These are phyloP conservation scores for Effrenium voratum DNA, from an alignment of 73 alveolate species.

Conservation along the genomic window DNA sequence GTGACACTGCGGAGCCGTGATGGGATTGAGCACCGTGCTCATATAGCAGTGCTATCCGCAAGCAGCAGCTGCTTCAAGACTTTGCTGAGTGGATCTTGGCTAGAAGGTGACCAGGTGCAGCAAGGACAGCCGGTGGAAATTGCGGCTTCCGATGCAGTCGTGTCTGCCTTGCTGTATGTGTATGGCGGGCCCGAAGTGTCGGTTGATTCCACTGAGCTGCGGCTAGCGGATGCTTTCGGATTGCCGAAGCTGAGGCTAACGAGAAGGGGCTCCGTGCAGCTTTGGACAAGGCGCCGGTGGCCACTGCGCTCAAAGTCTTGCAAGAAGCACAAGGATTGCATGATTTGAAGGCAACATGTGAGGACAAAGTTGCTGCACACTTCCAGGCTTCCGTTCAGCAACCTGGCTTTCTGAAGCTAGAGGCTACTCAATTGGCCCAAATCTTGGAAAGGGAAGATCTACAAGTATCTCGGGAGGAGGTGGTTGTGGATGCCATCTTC, in stretches of 20 bases:
- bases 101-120: neutral
- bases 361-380: neutral
- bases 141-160: too few species aligned
- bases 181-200: too few species aligned
- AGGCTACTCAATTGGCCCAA: neutral
- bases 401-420: neutral
- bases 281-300: too few species aligned
- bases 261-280: too few species aligned
- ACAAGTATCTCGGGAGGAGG: neutral
- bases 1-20: neutral
- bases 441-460: neutral
- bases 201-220: too few species aligned
- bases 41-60: neutral
- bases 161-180: too few species aligned
- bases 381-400: neutral
- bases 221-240: too few species aligned
- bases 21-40: neutral
- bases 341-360: neutral
- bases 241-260: too few species aligned
- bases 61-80: neutral
- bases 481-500: neutral
- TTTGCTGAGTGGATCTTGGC: slow-evolving; percentile 14
- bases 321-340: neutral
- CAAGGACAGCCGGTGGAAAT: too few species aligned
- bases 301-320: neutral